Evolutionary conservation across 2,329 filamentous ascomycete genomes (phyloP).

Genomic region (Furcasterigmium sp.): DNA sequence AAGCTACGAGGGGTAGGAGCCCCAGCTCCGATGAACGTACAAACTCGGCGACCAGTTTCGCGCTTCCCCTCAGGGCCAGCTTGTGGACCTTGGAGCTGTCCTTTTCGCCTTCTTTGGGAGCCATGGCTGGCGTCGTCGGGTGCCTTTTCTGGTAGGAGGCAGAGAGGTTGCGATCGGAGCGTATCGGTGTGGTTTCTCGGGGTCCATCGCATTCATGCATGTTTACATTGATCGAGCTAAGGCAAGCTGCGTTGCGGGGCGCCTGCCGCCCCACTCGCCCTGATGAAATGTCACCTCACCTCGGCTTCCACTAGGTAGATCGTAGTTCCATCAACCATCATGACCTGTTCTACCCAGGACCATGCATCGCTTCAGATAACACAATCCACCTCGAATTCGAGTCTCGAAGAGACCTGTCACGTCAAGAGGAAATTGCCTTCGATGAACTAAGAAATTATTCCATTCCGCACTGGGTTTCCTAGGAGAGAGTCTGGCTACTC

Average conservation of each 20-base stretch:
- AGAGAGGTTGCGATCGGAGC: background rate
- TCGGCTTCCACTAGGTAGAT: too few relatives aligned
- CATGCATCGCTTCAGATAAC: too few relatives aligned
- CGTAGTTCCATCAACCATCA: too few relatives aligned
- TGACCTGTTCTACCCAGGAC: too few relatives aligned
- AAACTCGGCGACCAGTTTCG: constrained; percentile 92
- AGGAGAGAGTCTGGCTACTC: too few relatives aligned
- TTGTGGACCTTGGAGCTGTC: constrained; percentile 91
- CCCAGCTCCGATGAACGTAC: constrained; percentile 46
- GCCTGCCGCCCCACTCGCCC: background rate
- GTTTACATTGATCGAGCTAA: background rate
- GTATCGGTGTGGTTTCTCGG: background rate
- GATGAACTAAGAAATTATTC: too few relatives aligned
- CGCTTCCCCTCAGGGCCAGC: constrained; percentile 77
- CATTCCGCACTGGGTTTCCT: too few relatives aligned
- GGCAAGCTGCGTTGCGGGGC: background rate
- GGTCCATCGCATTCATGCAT: background rate
- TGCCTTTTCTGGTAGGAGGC: background rate
- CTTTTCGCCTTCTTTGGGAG: constrained; percentile 10
- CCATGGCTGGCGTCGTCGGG: constrained; percentile 9
- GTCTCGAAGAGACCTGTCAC: too few relatives aligned
- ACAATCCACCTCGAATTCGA: too few relatives aligned
- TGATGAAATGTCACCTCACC: background rate
- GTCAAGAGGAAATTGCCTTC: too few relatives aligned
- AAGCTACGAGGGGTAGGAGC: background rate